Conservation (phyloP, 176 grass and related monocot species). For the Oryza nivara region DNA sequence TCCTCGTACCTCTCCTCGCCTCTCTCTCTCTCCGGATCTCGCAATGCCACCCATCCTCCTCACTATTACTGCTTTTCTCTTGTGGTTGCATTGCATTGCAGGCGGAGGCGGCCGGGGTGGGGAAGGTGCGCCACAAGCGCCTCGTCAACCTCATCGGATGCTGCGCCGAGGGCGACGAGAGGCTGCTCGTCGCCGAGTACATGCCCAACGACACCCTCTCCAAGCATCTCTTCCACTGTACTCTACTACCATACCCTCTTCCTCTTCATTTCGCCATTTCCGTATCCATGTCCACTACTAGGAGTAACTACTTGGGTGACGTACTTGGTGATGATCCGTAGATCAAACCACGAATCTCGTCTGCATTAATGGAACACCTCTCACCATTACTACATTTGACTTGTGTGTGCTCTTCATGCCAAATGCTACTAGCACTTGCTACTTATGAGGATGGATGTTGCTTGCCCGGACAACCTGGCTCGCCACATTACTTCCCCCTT, state of each 20-base stretch:
- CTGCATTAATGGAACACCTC: conserved; percentile 50
- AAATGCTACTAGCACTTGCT: background rate
- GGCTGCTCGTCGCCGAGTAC: conserved; percentile 94
- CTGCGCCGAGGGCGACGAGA: conserved; percentile 96
- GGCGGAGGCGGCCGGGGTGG: conserved; percentile 88
- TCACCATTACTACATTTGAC: conserved; percentile 40
- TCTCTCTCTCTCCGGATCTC: conserved; percentile 17
- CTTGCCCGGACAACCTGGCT: conserved; percentile 14
- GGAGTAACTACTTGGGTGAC: background rate
- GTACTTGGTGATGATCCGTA: conserved; percentile 49
- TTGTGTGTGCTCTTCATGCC: background rate
- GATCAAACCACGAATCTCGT: conserved; percentile 25
- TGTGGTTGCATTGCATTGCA: conserved; percentile 7
- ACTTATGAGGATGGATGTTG: background rate
- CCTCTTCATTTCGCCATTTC: background rate
- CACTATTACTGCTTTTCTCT: background rate
- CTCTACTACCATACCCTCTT: background rate
- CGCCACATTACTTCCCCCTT: background rate
- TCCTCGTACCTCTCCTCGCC: conserved; percentile 49
- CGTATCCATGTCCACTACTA: background rate
- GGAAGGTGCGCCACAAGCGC: conserved; percentile 91
- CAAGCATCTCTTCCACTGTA: conserved; percentile 99
- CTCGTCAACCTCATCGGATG: conserved; percentile 97
- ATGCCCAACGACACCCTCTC: conserved; percentile 99
- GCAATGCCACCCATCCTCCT: background rate